Percentiles rank a stretch among this genome's conserved stretches.
Evolutionary conservation across 106 monocot species (phyloP).

Genomic region (Cymbidium sinense): DNA sequence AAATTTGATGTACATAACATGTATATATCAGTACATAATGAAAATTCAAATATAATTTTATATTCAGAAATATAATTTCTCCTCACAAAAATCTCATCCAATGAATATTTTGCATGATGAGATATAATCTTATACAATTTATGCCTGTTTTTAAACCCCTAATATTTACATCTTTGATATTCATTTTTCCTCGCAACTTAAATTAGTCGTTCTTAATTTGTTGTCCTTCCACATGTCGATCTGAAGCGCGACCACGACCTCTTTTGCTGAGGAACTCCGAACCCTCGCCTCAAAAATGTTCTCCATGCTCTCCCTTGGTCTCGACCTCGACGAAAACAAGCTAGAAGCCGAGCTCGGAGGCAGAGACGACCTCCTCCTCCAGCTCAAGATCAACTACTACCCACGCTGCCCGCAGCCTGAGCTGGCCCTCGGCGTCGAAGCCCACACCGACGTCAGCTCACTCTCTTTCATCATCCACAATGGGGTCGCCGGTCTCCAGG

Average conservation of each 20-base stretch:
- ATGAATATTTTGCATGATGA: no score
- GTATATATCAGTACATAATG: no score
- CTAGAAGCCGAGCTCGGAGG: constrained; percentile 62
- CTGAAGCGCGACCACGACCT: constrained; percentile 47
- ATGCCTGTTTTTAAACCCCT: no score
- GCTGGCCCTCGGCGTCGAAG: constrained; percentile 73
- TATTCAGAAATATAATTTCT: no score
- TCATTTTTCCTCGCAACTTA: no score
- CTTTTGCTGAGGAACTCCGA: constrained; percentile 48
- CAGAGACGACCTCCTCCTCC: constrained; percentile 49
- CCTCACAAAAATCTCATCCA: no score
- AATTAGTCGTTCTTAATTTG: no score
- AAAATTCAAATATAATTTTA: no score
- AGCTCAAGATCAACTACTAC: constrained; percentile 96
- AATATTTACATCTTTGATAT: no score
- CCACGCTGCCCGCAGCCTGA: constrained; percentile 76
- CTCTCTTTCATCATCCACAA: constrained; percentile 84
- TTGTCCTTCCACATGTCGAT: neutral
- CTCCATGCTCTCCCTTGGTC: constrained; percentile 59
- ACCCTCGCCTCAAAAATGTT: constrained; percentile 43
- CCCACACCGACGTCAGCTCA: constrained; percentile 81
- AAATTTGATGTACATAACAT: no score
- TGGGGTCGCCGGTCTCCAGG: constrained; percentile 77
- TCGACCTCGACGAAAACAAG: constrained; percentile 27
- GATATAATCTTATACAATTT: no score